Base-by-base conservation (phyloP, 352 stramenopile genomes). In the Globisporangium ultimum region DNA sequence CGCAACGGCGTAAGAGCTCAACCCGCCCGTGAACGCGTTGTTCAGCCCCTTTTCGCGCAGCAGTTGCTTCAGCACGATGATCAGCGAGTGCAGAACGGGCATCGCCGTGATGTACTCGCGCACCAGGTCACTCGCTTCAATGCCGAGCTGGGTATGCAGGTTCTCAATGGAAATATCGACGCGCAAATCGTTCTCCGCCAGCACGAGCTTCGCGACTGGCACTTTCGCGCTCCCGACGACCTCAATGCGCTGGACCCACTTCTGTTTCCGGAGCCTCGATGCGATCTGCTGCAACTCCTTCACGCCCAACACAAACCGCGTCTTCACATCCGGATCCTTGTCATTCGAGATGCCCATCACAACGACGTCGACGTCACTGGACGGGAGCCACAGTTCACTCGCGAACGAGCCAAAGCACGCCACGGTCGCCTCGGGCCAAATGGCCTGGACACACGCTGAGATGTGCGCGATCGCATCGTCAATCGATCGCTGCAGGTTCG, bases 91-190 rank as follows among this genome's bases (percentile, higher is more conserved):
- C 46, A 97, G 64, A 10, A 81, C 64, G 0, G 84, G 81, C 20
- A 95, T 61, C 2, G 76, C 70, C 6, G 61, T 66, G 41, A 93
- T 80, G 60, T 95, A 91, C 40, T 80, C 68, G 15, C 81, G 79
- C 51, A 95, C 87, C 38, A 96, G 70, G n/a, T 79, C 74, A 47
- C 82, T 96, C 1, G 87, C 89, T 49, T 89, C 80, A 40, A 97
- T 84, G 34, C 89, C 89, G 41, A 78, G 66, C 32, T 65, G 71
- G 2, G 85, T 94, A 60, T 97, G 88, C 8, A 78, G 59, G 21
- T 90, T 93, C 67, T 96, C 87, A 42, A 97, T 93, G 7, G 87
- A 94, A 45, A 97, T 92, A 62, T 97, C 89, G 24, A 97, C 81
- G 43, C 81, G 76, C 32, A 92, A 59, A 34, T 73, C 71, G n/a